Conservation (phyloP, 441 rosid genomes). For the Francoa sonchifolia region DNA sequence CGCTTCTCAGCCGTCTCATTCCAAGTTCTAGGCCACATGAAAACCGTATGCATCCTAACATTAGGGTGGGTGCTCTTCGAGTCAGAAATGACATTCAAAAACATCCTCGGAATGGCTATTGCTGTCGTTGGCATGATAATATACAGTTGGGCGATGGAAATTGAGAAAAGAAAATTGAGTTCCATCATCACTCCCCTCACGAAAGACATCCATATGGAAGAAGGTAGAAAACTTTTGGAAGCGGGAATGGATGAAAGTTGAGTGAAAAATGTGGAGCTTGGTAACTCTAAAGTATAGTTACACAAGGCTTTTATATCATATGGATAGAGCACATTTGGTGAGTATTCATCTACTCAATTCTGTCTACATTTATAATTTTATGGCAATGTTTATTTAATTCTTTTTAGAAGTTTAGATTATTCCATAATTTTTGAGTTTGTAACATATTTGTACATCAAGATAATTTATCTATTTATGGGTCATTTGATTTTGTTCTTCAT, state of each 20-base stretch:
- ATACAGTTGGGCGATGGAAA: constrained; percentile 11
- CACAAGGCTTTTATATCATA: too few species aligned
- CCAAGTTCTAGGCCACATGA: constrained; percentile 22
- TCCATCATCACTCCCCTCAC: background rate
- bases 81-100: background rate
- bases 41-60: constrained; percentile 16
- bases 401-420: too few species aligned
- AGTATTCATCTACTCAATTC: too few species aligned
- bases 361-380: too few species aligned
- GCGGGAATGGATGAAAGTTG: constrained; percentile 8
- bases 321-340: too few species aligned
- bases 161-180: constrained; percentile 3
- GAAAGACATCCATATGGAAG: constrained; percentile 11
- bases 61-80: constrained; percentile 16
- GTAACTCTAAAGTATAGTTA: too few species aligned
- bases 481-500: too few species aligned
- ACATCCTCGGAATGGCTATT: constrained; percentile 1
- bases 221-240: constrained; percentile 9
- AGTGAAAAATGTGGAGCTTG: too few species aligned
- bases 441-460: too few species aligned
- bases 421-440: too few species aligned
- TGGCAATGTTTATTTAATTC: too few species aligned
- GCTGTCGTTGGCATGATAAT: constrained; percentile 8
- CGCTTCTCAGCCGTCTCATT: constrained; percentile 19
- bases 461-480: too few species aligned